Percentiles rank a stretch among this genome's conserved stretches.
Conservation (phyloP, 176 grass and related monocot genomes). For the Typha latifolia region DNA sequence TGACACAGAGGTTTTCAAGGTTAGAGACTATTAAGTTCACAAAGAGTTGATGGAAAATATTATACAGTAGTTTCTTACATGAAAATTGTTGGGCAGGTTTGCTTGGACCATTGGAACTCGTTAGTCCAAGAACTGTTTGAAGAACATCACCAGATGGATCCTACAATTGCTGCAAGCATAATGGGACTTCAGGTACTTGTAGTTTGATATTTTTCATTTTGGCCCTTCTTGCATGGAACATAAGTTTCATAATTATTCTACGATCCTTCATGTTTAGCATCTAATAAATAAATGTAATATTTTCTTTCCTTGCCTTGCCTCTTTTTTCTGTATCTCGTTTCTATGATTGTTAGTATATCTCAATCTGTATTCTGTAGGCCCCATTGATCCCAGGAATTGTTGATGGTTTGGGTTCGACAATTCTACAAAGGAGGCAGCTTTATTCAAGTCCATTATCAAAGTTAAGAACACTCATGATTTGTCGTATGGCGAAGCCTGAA, state of each 20-base stretch:
- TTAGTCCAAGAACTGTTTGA: constrained; percentile 95
- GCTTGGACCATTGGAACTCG: constrained; percentile 97
- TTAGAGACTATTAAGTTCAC: constrained; percentile 18
- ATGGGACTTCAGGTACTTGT: constrained; percentile 72
- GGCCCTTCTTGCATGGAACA: background rate
- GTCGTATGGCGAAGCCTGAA: constrained; percentile 97
- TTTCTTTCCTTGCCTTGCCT: no score
- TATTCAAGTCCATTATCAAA: constrained; percentile 78
- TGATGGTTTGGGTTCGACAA: constrained; percentile 60
- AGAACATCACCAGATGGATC: constrained; percentile 80
- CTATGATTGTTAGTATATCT: background rate
- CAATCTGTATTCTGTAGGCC: constrained; percentile 24
- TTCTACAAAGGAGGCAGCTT: constrained; percentile 88
- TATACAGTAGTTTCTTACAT: background rate
- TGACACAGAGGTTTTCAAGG: constrained; percentile 99
- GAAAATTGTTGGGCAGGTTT: constrained; percentile 43
- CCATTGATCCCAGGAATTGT: constrained; percentile 63
- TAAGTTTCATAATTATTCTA: background rate
- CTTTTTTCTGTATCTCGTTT: no score
- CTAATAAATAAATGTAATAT: no score
- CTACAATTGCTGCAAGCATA: constrained; percentile 78
- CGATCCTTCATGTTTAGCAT: no score
- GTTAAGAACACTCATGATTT: constrained; percentile 94
- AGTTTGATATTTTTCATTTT: constrained; percentile 4
- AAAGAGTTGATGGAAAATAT: background rate